Evolutionary conservation across 495 filamentous ascomycete species (phyloP).

Genomic region (Elaphomyces granulatus): DNA sequence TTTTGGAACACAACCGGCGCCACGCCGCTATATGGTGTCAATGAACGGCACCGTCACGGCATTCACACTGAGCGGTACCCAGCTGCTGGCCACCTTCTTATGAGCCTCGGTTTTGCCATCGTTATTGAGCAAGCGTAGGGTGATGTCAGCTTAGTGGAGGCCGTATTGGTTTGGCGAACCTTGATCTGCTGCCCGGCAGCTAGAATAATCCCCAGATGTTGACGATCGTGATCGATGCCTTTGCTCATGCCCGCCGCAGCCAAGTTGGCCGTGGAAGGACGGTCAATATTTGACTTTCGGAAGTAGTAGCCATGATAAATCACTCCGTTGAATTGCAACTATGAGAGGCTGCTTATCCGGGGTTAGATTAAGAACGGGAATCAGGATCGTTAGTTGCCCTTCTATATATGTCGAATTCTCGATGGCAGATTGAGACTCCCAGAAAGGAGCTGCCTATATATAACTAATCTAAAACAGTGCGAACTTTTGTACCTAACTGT

Average conservation of each 20-base stretch:
- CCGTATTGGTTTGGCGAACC: constrained; percentile 1
- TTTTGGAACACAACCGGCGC: not conserved
- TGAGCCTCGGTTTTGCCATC: constrained; percentile 1
- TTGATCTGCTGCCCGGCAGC: constrained; percentile 1
- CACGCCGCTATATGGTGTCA: not conserved
- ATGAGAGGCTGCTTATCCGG: too few species aligned
- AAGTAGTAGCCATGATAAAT: too few species aligned
- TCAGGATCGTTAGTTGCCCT: too few species aligned
- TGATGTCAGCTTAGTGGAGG: not conserved
- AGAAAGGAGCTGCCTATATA: too few species aligned
- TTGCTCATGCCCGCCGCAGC: constrained; percentile 3
- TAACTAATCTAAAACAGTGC: too few species aligned
- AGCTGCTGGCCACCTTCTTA: not conserved
- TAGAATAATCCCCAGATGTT: constrained; percentile 1
- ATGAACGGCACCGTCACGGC: constrained; percentile 1
- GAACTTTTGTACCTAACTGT: too few species aligned
- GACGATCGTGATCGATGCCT: constrained; percentile 1
- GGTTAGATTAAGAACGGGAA: too few species aligned
- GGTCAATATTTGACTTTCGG: too few species aligned
- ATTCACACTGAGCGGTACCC: not conserved
- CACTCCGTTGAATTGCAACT: too few species aligned
- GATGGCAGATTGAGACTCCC: too few species aligned
- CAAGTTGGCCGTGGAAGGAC: constrained; percentile 1
- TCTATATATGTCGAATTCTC: too few species aligned
- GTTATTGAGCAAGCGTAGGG: constrained; percentile 1